A percentile compares a stretch with the other conserved stretches of the same genome.
Conservation (phyloP, 106 monocot species). For the Dactylorhiza incarnata region DNA sequence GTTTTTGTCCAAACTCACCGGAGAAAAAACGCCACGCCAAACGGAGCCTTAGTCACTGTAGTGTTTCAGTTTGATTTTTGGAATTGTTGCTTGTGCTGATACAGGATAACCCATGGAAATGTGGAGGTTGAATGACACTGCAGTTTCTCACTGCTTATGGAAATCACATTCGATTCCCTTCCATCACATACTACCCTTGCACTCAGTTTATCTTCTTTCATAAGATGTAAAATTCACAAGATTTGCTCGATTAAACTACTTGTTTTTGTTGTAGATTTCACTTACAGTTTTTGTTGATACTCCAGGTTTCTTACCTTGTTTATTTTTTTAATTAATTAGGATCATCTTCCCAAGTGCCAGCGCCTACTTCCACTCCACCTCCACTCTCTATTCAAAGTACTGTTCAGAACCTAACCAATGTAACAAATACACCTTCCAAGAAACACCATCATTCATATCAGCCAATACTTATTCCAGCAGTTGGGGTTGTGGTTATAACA, state of each 20-base stretch:
- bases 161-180: not conserved
- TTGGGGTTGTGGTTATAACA: constrained; percentile 52
- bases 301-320: not conserved
- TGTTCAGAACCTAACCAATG: constrained; percentile 23
- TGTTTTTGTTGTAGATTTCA: not conserved
- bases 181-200: not conserved
- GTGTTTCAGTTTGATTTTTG: not conserved
- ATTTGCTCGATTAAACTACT: not conserved
- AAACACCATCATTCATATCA: constrained; percentile 26
- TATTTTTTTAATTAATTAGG: constrained; percentile 26
- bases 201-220: not conserved
- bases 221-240: not conserved
- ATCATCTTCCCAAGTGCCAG: constrained; percentile 13
- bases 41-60: too few species aligned
- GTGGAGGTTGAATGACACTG: not conserved
- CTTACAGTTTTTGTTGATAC: not conserved
- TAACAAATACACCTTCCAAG: constrained; percentile 12
- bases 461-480: constrained; percentile 42
- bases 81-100: not conserved
- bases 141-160: not conserved
- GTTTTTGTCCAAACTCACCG: too few species aligned
- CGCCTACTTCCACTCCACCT: constrained; percentile 39
- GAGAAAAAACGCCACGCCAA: too few species aligned
- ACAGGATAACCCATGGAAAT: not conserved
- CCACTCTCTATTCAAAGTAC: constrained; percentile 29